A percentile compares a stretch with the other conserved stretches of the same genome.
These are phyloP conservation scores for Willaertia magna DNA, from an alignment of 208 protist species.

Conservation along the genomic window DNA sequence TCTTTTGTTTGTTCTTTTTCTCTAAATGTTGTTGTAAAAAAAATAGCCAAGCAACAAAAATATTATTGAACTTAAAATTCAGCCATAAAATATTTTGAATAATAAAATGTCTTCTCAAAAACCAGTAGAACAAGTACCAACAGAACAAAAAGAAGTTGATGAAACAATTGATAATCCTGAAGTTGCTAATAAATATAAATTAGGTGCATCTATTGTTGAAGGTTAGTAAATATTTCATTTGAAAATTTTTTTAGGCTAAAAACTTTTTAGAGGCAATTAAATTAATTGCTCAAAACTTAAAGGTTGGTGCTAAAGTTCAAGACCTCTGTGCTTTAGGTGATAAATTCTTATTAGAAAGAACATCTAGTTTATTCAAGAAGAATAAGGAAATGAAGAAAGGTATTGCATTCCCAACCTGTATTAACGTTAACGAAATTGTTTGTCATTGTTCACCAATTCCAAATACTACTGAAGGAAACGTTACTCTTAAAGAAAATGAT, in stretches of 20 bases:
- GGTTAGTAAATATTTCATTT: too few species aligned
- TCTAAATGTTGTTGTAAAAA: too few species aligned
- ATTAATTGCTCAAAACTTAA: too few species aligned
- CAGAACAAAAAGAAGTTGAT: constrained; percentile 31
- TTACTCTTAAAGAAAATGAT: constrained; percentile 58
- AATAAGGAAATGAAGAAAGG: constrained; percentile 81
- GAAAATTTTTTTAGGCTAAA: too few species aligned
- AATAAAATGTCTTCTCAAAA: too few species aligned
- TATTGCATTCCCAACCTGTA: constrained; percentile 96
- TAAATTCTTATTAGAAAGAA: neutral
- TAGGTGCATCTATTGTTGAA: constrained; percentile 84
- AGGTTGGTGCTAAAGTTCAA: neutral
- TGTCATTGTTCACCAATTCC: constrained; percentile 92
- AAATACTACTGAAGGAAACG: constrained; percentile 51
- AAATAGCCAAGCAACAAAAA: too few species aligned
- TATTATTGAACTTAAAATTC: too few species aligned
- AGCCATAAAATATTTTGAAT: too few species aligned
- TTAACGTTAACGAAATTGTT: constrained; percentile 93
- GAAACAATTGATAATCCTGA: constrained; percentile 79
- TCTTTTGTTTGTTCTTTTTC: too few species aligned
- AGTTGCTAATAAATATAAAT: constrained; percentile 90
- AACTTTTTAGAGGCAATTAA: too few species aligned
- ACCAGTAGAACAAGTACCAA: neutral
- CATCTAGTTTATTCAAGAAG: neutral
- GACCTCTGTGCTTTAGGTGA: neutral